phyloP scores from a whole-genome alignment of 306 rosid species.

The Argentina anserina region DNA sequence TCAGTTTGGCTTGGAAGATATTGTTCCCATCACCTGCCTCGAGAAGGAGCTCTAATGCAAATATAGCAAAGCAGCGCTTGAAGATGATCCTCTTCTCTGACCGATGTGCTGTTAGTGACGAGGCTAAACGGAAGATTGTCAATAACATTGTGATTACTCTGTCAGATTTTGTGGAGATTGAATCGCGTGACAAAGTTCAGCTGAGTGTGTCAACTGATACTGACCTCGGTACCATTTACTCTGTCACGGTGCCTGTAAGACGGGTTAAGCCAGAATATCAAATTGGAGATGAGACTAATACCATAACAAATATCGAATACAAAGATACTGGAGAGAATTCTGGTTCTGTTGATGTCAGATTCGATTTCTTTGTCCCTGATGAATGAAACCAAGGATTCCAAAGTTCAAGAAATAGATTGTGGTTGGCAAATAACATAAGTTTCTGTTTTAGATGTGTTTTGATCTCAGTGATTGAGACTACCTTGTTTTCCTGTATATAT shows the following conservation, averaged over 20 bases:
- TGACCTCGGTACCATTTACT: slow-evolving; percentile 87
- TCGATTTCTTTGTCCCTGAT: slow-evolving; percentile 51
- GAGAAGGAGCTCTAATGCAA: slow-evolving; percentile 71
- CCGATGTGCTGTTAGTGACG: slow-evolving; percentile 87
- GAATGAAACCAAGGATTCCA: slow-evolving; percentile 21
- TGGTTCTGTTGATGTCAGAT: slow-evolving; percentile 61
- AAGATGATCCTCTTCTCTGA: slow-evolving; percentile 96
- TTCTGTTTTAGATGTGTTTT: slow-evolving; percentile 12
- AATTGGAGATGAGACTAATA: slow-evolving; percentile 59
- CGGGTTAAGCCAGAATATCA: slow-evolving; percentile 92
- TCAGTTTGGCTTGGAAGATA: slow-evolving; percentile 90
- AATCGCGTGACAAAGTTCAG: slow-evolving; percentile 91
- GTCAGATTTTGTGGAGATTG: slow-evolving; percentile 95
- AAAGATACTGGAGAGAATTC: slow-evolving; percentile 71
- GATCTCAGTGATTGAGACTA: slow-evolving; percentile 17
- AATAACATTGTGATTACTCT: slow-evolving; percentile 68
- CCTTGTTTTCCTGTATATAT: slow-evolving; percentile 32
- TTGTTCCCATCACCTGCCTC: slow-evolving; percentile 69
- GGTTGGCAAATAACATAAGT: slow-evolving; percentile 5
- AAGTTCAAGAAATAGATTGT: neutral
- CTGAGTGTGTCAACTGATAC: slow-evolving; percentile 83
- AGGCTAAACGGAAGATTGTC: slow-evolving; percentile 84
- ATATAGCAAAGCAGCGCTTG: slow-evolving; percentile 89
- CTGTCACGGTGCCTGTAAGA: slow-evolving; percentile 90
- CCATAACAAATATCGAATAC: slow-evolving; percentile 82